Base-by-base conservation (phyloP, 2,329 filamentous ascomycete genomes). In the Periconia sp. region DNA sequence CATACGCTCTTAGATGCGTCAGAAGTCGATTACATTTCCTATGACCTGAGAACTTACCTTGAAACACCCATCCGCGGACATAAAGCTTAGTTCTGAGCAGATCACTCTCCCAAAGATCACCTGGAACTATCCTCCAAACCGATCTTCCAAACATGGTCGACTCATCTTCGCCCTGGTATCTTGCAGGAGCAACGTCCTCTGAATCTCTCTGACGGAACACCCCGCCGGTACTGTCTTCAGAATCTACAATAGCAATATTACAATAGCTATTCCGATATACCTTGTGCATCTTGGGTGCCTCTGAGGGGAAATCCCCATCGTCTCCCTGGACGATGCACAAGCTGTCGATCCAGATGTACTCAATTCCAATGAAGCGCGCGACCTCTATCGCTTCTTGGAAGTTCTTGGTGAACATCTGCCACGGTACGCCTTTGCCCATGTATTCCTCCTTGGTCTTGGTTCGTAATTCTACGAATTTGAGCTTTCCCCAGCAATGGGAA, bases 211-310 rank as follows among this genome's bases (percentile, higher is more conserved):
- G 6, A 2, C 63, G 52, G 33, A 59, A 66, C 2, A 52, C 19
- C 0, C 63, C 63, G 6, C 54, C 50, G 1, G 15, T 26, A n/a
- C 48, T 47, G 26, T 60, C 46, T 2, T 11, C 8, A 0, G 62
- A 51, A 34, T 64, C 62, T 6, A 44, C 57, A 28, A 52, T 45
- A 1, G 61, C 60, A 24, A 68, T 57, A 28, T 66, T 68, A 28
- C 60, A 61, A 15, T 58, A 61, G 11, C 41, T 49, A 22, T 61
- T 57, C 1, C 61, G 40, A 45, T 68, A 68, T 5, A 67, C 57
- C 19, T 49, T 13, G 36, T 63, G 57, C 64, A 67, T 67, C 3
- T 36, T 28, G 4, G 21, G 16, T 7, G 38, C 59, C 33, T 65
- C 60, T 3, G 17, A 15, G 1, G 26, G 22, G 40, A 56, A 65